Evolutionary conservation across 2,329 filamentous ascomycete genomes (phyloP), one percentile per base, ranked within the genome.

Genomic region (Cryoendolithus antarcticus): DNA sequence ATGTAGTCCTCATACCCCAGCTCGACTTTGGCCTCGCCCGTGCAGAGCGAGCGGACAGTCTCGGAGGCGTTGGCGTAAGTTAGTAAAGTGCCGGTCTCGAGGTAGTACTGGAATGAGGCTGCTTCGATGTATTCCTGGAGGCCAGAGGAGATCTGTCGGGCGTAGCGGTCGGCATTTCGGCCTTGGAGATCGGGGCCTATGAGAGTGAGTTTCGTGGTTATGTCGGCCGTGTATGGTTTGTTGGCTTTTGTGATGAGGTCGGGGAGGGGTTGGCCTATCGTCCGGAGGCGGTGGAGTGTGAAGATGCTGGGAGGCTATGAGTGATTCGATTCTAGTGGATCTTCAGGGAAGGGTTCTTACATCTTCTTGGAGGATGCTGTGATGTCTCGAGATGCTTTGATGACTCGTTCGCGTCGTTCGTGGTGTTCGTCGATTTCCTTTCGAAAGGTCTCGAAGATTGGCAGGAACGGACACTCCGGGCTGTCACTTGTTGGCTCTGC

Each of bases 311-410:
- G 3, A 9, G 36, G 34, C 27, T 19, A 5, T 27, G 4, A 27
- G 24, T 21, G 19, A 21, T n/a, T 6, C 19, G 3, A 21, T 4
- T 3, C 19, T 21, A 21, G 19, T 3, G 3, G 19, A 21, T 6
- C 19, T 21, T 21, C 3, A 21, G 19, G 19, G 19, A 21, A 6
- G 3, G 19, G 3, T 24, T 49, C 71, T 64, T 62, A 93, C 86
- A 96, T 93, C 66, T 96, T 98, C 70, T 98, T 98, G 63, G 86
- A 94, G 39, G 86, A 69, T 0, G 86, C 86, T 5, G 91, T 98
- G 42, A 98, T 83, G 60, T 98, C 91, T 45, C 89, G 72, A 6
- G 85, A 93, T 2, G 80, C 81, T 66, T 96, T 98, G 56, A 93
- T 83, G 50, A 94, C 77, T 38, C 82, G 76, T 65, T 95, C 88